Percentiles rank a stretch among this genome's conserved stretches.
Conservation (phyloP, 2,329 filamentous ascomycete genomes). For the Phialophora expanda region DNA sequence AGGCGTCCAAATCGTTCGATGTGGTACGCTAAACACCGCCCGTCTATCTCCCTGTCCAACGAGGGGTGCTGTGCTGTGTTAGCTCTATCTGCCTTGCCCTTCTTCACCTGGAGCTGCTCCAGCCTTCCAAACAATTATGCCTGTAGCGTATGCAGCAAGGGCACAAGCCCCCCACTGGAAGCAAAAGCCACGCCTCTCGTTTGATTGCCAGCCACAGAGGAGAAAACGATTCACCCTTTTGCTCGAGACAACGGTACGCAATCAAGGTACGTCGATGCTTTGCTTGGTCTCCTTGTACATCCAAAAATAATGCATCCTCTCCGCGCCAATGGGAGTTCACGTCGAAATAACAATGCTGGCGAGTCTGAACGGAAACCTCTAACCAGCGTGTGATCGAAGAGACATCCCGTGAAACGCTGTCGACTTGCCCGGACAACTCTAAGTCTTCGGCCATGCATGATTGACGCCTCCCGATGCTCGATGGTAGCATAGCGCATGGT, state of each 20-base stretch:
- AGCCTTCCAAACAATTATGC: background rate
- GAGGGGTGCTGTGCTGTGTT: background rate
- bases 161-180: background rate
- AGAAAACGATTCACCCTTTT: background rate
- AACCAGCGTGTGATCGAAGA: background rate
- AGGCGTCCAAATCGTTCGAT: background rate
- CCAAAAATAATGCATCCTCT: no score
- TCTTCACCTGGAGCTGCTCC: background rate
- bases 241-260: background rate
- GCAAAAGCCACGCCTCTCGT: background rate
- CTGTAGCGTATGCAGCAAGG: constrained; percentile 7
- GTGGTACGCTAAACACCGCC: background rate
- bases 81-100: background rate
- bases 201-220: background rate
- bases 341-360: background rate
- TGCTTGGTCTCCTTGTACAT: no score
- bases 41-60: background rate
- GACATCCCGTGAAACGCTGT: background rate
- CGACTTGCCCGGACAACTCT: background rate
- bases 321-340: no score
- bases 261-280: background rate
- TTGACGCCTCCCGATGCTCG: constrained; percentile 1
- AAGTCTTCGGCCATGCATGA: background rate
- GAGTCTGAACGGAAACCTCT: background rate
- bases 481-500: background rate